Base-by-base conservation (phyloP, 257 asterid species). In the Plectranthus barbatus region DNA sequence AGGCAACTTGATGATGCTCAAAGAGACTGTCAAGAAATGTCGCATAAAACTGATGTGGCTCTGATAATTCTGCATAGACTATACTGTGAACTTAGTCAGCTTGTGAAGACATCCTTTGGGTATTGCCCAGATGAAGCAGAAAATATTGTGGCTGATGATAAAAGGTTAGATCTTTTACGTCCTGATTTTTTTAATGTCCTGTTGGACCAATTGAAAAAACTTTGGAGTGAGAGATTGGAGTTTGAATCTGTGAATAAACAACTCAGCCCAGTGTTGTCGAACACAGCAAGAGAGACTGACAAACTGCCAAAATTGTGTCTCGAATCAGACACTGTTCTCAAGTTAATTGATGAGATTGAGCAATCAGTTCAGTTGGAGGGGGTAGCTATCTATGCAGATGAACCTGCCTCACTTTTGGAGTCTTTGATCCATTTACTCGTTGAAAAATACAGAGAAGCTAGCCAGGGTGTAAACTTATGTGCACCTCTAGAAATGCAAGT, bases 361-460 rank as follows among this genome's bases (percentile, higher is more conserved):
- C 81, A 79, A 62, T 83, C 82, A 45, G 68, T 84, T 67, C 64
- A 60, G 74, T 75, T 77, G 63, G 95, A 80, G 67, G 81, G 73
- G 58, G 54, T 62, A 26, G 74, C 56, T 24, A 66, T 69, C 40
- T 33, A 62, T 63, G 75, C 71, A 20, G 66, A 47, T 68, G 87
- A 84, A 66, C 95, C 88, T 59, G 78, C 73, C 56, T 70, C 76
- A 56, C 76, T 64, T 20, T 66, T 89, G 55, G 92, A 82, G 77
- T 80, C 80, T 67, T 77, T 88, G 59, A 72, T 85, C 66, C 40
- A 62, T 79, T 74, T 71, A 60, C 89, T 92, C 64, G 72, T 84
- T 73, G 78, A 83, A 76, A 86, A 82, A 67, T 83, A 65, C 68
- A 76, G 74, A 53, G 95, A 83, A 71, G 76, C 92, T 74, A 70